Evolutionary conservation across 371 early-diverging fungal genomes (phyloP).

Genomic region (Rhizomucor pusillus): DNA sequence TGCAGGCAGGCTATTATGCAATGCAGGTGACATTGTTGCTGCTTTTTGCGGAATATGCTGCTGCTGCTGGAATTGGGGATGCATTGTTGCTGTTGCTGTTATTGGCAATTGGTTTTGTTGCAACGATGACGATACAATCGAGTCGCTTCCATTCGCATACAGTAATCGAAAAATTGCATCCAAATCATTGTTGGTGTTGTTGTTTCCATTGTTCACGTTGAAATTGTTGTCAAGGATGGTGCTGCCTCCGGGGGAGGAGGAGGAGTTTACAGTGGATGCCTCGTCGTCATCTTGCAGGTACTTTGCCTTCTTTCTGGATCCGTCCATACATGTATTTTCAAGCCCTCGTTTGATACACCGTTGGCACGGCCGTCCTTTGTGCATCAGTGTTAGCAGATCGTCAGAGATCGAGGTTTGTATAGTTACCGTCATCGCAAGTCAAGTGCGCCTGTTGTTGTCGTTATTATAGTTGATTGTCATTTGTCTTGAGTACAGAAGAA

Average conservation of each 20-base stretch:
- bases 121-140: constrained; percentile 77
- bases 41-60: not conserved
- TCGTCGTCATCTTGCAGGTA: constrained; percentile 62
- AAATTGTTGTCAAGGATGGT: not conserved
- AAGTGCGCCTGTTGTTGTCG: constrained; percentile 23
- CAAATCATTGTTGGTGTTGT: constrained; percentile 14
- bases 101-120: not conserved
- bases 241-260: not conserved
- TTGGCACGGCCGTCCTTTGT: constrained; percentile 35
- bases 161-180: constrained; percentile 32
- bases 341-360: constrained; percentile 36
- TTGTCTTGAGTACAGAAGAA: constrained; percentile 1
- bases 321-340: constrained; percentile 32
- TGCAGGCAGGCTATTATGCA: not conserved
- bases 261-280: constrained; percentile 16
- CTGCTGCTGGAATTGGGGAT: constrained; percentile 4
- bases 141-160: constrained; percentile 36
- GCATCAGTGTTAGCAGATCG: not conserved
- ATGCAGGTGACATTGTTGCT: constrained; percentile 5
- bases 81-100: not conserved
- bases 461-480: not conserved
- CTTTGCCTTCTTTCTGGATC: constrained; percentile 60
- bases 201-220: constrained; percentile 43
- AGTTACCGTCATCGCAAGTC: constrained; percentile 37
- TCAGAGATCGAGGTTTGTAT: constrained; percentile 1